Conservation (phyloP, 2,329 filamentous ascomycete species). For the Aspergillus pseudonomiae region DNA sequence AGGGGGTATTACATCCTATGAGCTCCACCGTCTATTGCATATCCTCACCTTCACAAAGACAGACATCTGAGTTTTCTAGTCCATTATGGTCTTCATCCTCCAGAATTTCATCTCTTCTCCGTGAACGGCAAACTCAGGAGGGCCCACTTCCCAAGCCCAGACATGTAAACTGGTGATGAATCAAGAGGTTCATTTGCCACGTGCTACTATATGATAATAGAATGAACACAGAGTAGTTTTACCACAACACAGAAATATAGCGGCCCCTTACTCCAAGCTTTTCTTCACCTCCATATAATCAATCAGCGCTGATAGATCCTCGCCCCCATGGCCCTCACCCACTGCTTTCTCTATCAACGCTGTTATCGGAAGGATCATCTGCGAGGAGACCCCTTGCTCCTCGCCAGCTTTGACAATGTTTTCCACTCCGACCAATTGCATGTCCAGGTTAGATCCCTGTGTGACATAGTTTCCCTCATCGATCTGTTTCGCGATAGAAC, state of each 20-base stretch:
- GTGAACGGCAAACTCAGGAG: neutral
- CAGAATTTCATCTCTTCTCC: no score
- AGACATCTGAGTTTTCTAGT: neutral
- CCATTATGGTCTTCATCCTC: neutral
- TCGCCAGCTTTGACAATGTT: slow-evolving; percentile 10
- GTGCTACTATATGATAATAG: neutral
- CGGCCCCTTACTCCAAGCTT: neutral
- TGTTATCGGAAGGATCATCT: slow-evolving; percentile 8
- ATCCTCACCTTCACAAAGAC: neutral
- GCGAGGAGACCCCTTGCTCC: slow-evolving; percentile 7
- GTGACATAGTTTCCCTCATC: slow-evolving; percentile 11
- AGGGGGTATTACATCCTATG: neutral
- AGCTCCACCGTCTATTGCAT: neutral
- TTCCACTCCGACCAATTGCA: slow-evolving; percentile 14
- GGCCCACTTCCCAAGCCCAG: neutral
- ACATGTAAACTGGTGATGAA: neutral
- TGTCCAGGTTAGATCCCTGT: slow-evolving; percentile 13
- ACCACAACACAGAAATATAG: neutral
- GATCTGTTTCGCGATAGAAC: slow-evolving; percentile 14
- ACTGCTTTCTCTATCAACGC: slow-evolving; percentile 7
- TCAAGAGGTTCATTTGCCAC: neutral
- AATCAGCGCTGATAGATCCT: slow-evolving; percentile 13
- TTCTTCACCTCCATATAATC: slow-evolving; percentile 2
- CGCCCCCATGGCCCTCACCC: slow-evolving; percentile 2
- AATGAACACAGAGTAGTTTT: neutral